Evolutionary conservation across 164 flowering plant species (phyloP).

Genomic region (Kalanchoe fedtschenkoi): DNA sequence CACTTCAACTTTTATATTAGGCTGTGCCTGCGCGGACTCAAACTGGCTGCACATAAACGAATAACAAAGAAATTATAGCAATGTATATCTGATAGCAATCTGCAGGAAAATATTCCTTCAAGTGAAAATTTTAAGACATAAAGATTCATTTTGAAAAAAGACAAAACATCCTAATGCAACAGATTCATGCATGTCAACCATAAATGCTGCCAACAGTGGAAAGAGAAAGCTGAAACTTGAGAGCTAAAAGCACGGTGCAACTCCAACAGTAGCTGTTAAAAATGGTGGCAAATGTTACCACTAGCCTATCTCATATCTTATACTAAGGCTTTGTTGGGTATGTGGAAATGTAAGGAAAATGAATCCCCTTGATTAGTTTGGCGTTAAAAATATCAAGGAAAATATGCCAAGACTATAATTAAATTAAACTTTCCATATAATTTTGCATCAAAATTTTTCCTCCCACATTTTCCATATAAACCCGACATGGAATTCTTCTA

Average conservation of each 20-base stretch:
- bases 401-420: too few relatives aligned
- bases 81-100: background rate
- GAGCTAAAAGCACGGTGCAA: background rate
- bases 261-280: background rate
- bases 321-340: background rate
- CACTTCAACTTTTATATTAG: conserved; percentile 28
- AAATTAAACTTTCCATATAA: too few relatives aligned
- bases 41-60: conserved; percentile 46
- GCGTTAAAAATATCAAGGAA: too few relatives aligned
- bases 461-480: too few relatives aligned
- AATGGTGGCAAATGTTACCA: background rate
- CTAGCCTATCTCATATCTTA: background rate
- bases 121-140: too few relatives aligned
- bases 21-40: conserved; percentile 52
- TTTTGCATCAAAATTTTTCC: too few relatives aligned
- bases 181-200: background rate
- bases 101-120: background rate
- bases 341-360: too few relatives aligned
- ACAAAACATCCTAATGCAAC: background rate
- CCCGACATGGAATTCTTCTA: too few relatives aligned
- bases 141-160: background rate
- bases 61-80: background rate
- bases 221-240: background rate
- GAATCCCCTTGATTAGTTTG: too few relatives aligned
- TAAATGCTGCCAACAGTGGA: background rate